Evolutionary conservation across 2,329 filamentous ascomycete genomes (phyloP).

Genomic region (Clonostachys rhizophaga): DNA sequence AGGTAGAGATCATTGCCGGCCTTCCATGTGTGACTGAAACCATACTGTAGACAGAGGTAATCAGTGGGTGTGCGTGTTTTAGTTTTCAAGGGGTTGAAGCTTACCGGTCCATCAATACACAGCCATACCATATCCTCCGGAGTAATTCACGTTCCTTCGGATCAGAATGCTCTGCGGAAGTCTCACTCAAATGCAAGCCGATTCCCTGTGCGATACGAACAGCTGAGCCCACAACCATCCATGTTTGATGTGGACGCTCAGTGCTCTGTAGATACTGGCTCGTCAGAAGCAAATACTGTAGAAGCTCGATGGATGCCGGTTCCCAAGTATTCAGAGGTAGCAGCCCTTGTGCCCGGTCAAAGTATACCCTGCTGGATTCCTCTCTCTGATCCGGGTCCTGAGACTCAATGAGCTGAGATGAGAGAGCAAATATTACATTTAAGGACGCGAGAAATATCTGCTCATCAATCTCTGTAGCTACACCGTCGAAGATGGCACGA

Average conservation of each 20-base stretch:
- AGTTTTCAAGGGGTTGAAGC: background rate
- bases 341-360: constrained; percentile 32
- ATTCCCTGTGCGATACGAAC: constrained; percentile 40
- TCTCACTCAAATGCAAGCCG: constrained; percentile 36
- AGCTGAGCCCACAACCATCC: constrained; percentile 40
- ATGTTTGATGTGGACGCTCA: constrained; percentile 38
- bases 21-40: constrained; percentile 26
- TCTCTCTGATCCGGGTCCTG: constrained; percentile 31
- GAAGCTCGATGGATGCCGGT: constrained; percentile 31
- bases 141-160: constrained; percentile 15
- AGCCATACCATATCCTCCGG: constrained; percentile 27
- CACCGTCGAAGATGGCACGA: constrained; percentile 30
- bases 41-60: constrained; percentile 15
- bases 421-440: constrained; percentile 40
- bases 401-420: constrained; percentile 35
- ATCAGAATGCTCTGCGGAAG: constrained; percentile 14
- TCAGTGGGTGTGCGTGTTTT: background rate
- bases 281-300: constrained; percentile 40
- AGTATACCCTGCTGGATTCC: constrained; percentile 31
- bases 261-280: constrained; percentile 45
- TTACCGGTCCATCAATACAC: constrained; percentile 30
- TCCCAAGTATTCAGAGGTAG: constrained; percentile 36
- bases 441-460: constrained; percentile 35
- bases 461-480: constrained; percentile 26
- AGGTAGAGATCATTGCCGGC: constrained; percentile 24